Conservation (phyloP, 78 protist genomes). For the Protostelium mycophagum region DNA sequence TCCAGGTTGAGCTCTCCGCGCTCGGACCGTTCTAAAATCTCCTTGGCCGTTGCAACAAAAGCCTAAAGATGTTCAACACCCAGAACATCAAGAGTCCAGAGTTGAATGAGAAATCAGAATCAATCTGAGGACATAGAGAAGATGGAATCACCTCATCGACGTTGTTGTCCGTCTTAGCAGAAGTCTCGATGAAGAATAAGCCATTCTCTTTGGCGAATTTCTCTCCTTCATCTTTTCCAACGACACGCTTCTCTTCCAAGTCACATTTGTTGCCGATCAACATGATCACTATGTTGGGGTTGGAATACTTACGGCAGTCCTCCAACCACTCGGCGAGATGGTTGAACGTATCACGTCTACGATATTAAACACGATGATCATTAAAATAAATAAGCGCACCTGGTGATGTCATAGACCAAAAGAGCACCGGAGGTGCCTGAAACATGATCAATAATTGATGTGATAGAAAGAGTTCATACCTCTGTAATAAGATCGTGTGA, state of each 20-base stretch:
- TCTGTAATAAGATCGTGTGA: slow-evolving; percentile 49
- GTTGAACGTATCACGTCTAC: slow-evolving; percentile 93
- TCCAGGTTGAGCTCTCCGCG: not conserved
- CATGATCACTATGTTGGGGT: slow-evolving; percentile 40
- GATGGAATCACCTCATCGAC: slow-evolving; percentile 25
- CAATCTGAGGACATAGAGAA: not conserved
- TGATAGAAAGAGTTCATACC: slow-evolving; percentile 10
- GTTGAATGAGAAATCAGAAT: not conserved
- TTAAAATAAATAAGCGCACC: not conserved
- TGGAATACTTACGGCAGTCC: slow-evolving; percentile 69
- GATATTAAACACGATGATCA: not conserved
- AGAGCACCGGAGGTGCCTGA: not conserved
- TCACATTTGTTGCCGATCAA: slow-evolving; percentile 78
- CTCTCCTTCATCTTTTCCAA: slow-evolving; percentile 60
- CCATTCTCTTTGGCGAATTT: slow-evolving; percentile 35
- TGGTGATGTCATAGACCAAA: not conserved
- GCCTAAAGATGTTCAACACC: not conserved
- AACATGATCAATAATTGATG: too few relatives aligned
- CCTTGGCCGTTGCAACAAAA: not conserved
- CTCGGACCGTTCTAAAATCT: not conserved
- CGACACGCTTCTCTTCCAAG: slow-evolving; percentile 60
- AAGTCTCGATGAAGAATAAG: slow-evolving; percentile 28
- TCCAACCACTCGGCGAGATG: slow-evolving; percentile 88
- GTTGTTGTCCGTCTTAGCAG: slow-evolving; percentile 42
- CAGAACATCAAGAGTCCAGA: not conserved